phyloP scores from a whole-genome alignment of 768 basidiomycete genomes.

The Trametes gibbosa region DNA sequence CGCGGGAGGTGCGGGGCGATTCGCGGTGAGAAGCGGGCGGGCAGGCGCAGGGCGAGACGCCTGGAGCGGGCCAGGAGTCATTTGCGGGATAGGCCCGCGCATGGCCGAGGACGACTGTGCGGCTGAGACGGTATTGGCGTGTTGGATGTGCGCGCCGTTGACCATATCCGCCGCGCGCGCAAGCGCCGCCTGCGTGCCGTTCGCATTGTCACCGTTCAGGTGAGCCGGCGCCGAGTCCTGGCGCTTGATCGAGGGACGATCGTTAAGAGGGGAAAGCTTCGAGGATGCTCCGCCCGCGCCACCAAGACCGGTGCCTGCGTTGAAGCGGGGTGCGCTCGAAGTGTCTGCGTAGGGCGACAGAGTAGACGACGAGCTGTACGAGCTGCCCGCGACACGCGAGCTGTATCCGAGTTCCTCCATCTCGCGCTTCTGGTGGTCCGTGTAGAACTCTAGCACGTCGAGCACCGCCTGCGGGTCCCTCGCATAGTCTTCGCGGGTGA shows the following conservation, averaged over 20 bases:
- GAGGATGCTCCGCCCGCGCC: conserved; percentile 45
- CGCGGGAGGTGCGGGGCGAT: conserved; percentile 51
- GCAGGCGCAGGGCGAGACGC: conserved; percentile 67
- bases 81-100: conserved; percentile 30
- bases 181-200: conserved; percentile 38
- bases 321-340: conserved; percentile 70
- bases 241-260: conserved; percentile 39
- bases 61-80: conserved; percentile 42
- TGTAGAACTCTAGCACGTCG: conserved; percentile 98
- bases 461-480: conserved; percentile 96
- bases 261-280: conserved; percentile 41
- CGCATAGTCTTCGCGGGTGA: conserved; percentile 97
- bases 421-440: conserved; percentile 96
- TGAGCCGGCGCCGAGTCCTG: conserved; percentile 45
- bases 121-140: conserved; percentile 41
- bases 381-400: conserved; percentile 24
- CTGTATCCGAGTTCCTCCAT: conserved; percentile 55
- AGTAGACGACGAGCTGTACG: conserved; percentile 22
- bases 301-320: conserved; percentile 88
- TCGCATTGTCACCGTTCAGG: conserved; percentile 30
- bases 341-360: conserved; percentile 34
- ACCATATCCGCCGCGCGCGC: conserved; percentile 62
- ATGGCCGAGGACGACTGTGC: conserved; percentile 26
- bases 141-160: conserved; percentile 48
- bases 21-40: conserved; percentile 58